Evolutionary conservation across 1,284 basidiomycete species (phyloP).

Genomic region (Cutaneotrichosporon sp.): DNA sequence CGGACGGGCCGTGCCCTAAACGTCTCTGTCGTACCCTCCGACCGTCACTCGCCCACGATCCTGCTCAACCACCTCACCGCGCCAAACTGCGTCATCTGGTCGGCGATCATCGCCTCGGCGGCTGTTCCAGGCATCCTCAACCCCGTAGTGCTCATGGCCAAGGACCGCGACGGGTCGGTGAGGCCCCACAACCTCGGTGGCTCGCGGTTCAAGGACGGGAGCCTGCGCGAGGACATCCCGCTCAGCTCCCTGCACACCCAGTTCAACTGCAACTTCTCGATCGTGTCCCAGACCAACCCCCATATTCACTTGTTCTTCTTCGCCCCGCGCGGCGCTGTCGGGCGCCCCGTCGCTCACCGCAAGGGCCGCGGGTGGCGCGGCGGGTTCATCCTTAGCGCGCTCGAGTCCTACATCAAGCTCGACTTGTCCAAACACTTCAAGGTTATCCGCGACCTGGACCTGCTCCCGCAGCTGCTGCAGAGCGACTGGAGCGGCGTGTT

Average conservation of each 20-base stretch:
- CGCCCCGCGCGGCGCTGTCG: constrained; percentile 88
- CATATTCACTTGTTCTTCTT: constrained; percentile 99
- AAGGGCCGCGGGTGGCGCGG: constrained; percentile 72
- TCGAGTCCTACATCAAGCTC: constrained; percentile 90
- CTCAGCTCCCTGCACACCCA: constrained; percentile 89
- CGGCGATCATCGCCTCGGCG: constrained; percentile 54
- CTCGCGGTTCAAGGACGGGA: constrained; percentile 88
- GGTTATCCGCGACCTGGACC: constrained; percentile 88
- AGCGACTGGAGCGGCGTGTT: constrained; percentile 96
- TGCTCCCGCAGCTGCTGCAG: constrained; percentile 80
- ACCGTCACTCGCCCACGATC: constrained; percentile 95
- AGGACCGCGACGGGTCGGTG: constrained; percentile 76
- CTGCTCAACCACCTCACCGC: constrained; percentile 94
- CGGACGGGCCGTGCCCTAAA: constrained; percentile 89
- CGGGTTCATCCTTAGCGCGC: constrained; percentile 88
- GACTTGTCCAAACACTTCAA: constrained; percentile 92
- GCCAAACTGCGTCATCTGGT: constrained; percentile 73
- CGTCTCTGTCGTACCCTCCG: constrained; percentile 90
- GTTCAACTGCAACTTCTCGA: constrained; percentile 92
- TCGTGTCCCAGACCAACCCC: constrained; percentile 92
- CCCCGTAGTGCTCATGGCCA: constrained; percentile 83
- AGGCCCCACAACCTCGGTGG: constrained; percentile 91
- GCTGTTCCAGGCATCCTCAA: constrained; percentile 55
- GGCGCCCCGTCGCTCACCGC: constrained; percentile 52
- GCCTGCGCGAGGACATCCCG: constrained; percentile 89